These are phyloP conservation scores for Boletus vinaceobasis DNA, from an alignment of 768 basidiomycete genomes.

Conservation along the genomic window DNA sequence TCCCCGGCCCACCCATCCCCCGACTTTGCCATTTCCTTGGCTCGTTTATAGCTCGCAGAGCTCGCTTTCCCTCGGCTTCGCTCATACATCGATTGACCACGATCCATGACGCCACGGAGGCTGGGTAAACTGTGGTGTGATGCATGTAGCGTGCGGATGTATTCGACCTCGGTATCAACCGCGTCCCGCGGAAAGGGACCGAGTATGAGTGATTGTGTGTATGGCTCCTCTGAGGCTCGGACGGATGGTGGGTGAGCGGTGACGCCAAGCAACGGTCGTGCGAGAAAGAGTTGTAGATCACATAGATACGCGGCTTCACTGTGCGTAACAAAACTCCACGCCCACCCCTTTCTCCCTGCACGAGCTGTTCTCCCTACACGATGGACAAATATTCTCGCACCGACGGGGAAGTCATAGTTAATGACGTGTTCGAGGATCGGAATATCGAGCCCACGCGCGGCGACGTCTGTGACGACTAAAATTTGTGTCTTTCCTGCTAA, in stretches of 20 bases:
- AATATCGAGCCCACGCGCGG: conserved; percentile 97
- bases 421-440: conserved; percentile 94
- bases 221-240: conserved; percentile 54
- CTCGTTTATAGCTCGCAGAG: conserved; percentile 77
- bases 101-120: conserved; percentile 78
- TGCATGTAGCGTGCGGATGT: conserved; percentile 62
- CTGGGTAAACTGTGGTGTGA: conserved; percentile 60
- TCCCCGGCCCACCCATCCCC: conserved; percentile 68
- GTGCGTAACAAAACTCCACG: conserved; percentile 90
- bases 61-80: conserved; percentile 90
- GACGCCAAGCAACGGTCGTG: conserved; percentile 63
- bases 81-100: conserved; percentile 93
- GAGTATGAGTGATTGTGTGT: conserved; percentile 70
- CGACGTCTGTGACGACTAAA: conserved; percentile 96
- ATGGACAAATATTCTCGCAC: conserved; percentile 90
- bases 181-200: conserved; percentile 78
- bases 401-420: conserved; percentile 97
- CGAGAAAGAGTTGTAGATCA: conserved; percentile 91
- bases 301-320: conserved; percentile 85
- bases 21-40: conserved; percentile 78
- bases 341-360: conserved; percentile 93
- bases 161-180: conserved; percentile 84
- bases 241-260: conserved; percentile 27
- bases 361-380: conserved; percentile 96
- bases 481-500: conserved; percentile 74